Percentiles rank a stretch among this genome's conserved stretches.
These are phyloP conservation scores for Casuarina cunninghamiana DNA, from an alignment of 306 rosid genomes.

Conservation along the genomic window DNA sequence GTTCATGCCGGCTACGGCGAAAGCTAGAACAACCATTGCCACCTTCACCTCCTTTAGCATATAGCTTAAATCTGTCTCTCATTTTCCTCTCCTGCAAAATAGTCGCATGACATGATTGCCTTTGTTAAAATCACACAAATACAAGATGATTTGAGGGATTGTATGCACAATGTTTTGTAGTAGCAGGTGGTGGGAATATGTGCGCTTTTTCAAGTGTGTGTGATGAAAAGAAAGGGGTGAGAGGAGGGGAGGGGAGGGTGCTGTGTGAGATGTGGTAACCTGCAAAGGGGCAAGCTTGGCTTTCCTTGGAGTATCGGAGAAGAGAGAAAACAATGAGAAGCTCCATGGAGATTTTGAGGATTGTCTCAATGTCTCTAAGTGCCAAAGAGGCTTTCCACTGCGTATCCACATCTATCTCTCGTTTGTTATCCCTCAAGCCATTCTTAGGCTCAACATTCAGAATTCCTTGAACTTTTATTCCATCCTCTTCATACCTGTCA, in stretches of 20 bases:
- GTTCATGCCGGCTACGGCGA: slow-evolving; percentile 63
- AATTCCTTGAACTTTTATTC: slow-evolving; percentile 19
- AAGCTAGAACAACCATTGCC: slow-evolving; percentile 83
- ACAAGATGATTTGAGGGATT: slow-evolving; percentile 5
- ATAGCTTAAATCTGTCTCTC: slow-evolving; percentile 71
- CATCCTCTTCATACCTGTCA: slow-evolving; percentile 15
- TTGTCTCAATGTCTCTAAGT: slow-evolving; percentile 40
- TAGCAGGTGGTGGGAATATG: slow-evolving; percentile 1
- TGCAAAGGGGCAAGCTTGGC: slow-evolving; percentile 85
- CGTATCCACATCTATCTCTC: slow-evolving; percentile 46
- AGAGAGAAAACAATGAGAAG: slow-evolving; percentile 36
- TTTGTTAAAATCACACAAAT: slow-evolving; percentile 13
- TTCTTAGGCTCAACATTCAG: background rate
- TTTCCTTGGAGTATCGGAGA: slow-evolving; percentile 50
- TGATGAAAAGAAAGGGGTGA: background rate
- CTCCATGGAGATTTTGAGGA: slow-evolving; percentile 49
- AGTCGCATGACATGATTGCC: slow-evolving; percentile 11
- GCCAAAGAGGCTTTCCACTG: slow-evolving; percentile 38
- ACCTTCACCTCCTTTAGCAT: slow-evolving; percentile 88
- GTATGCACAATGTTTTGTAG: background rate
- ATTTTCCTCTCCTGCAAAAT: slow-evolving; percentile 76
- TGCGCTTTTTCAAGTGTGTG: background rate
- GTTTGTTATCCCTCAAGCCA: slow-evolving; percentile 23
- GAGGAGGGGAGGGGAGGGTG: too few species aligned
- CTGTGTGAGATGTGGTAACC: slow-evolving; percentile 40